Conservation (phyloP, 345 rosid genomes). For the Streptanthus diversifolius region DNA sequence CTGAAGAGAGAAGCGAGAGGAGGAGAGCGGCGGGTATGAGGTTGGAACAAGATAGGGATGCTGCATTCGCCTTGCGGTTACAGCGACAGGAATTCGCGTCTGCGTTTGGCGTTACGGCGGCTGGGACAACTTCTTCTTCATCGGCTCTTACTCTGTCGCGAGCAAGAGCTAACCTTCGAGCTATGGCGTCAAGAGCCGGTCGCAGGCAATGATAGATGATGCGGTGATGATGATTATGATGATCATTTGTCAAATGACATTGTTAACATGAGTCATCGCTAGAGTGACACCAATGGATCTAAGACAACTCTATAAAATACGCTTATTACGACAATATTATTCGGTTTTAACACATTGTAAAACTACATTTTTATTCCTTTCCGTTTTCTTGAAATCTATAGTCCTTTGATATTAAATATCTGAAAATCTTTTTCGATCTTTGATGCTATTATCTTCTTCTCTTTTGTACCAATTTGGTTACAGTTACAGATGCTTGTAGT, state of each 20-base stretch:
- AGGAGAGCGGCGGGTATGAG: slow-evolving; percentile 31
- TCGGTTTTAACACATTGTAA: neutral
- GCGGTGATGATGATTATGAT: slow-evolving; percentile 6
- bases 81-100: slow-evolving; percentile 82
- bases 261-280: neutral
- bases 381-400: neutral
- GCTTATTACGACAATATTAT: neutral
- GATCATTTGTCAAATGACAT: neutral
- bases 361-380: neutral
- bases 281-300: neutral
- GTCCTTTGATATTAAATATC: neutral
- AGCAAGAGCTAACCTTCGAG: slow-evolving; percentile 86
- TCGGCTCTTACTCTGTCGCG: slow-evolving; percentile 26
- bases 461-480: neutral
- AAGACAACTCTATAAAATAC: neutral
- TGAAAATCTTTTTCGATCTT: neutral
- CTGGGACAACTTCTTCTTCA: slow-evolving; percentile 27
- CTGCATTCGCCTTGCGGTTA: slow-evolving; percentile 73
- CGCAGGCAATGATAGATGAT: slow-evolving; percentile 37
- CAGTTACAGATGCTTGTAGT: neutral
- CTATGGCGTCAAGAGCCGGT: slow-evolving; percentile 86
- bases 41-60: slow-evolving; percentile 64
- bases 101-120: slow-evolving; percentile 44
- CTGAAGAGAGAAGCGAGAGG: slow-evolving; percentile 41
- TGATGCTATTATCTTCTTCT: neutral